These are phyloP conservation scores for Lactifluus volemus DNA, from an alignment of 768 basidiomycete species.

Conservation along the genomic window DNA sequence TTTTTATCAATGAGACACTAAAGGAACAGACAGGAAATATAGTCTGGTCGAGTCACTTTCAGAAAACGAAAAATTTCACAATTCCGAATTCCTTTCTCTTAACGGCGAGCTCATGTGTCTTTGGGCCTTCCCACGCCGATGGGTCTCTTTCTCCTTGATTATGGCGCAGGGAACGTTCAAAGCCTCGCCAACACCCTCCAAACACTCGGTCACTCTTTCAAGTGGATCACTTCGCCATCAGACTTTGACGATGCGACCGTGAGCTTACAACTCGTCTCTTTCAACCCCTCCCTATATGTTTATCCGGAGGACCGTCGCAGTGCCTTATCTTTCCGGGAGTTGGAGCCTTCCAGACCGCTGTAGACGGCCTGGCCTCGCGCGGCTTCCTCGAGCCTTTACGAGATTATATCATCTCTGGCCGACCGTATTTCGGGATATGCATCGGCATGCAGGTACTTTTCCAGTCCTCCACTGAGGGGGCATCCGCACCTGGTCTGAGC, in stretches of 20 bases:
- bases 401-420: constrained; percentile 76
- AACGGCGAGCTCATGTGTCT: neutral
- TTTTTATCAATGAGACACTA: neutral
- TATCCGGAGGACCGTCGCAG: constrained; percentile 35
- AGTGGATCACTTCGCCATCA: constrained; percentile 73
- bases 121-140: constrained; percentile 24
- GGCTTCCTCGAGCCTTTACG: constrained; percentile 76
- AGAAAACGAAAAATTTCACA: neutral
- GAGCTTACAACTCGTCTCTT: constrained; percentile 32
- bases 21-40: too few species aligned
- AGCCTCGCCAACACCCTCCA: constrained; percentile 88
- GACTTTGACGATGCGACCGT: constrained; percentile 90
- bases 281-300: constrained; percentile 12
- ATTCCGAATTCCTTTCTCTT: neutral
- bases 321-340: constrained; percentile 96
- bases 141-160: constrained; percentile 86
- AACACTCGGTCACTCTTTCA: constrained; percentile 76
- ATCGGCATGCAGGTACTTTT: constrained; percentile 98
- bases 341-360: constrained; percentile 85
- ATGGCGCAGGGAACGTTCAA: constrained; percentile 92
- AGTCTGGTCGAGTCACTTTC: neutral
- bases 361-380: constrained; percentile 59
- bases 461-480: constrained; percentile 80
- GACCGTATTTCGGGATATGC: constrained; percentile 96
- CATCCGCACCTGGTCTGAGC: constrained; percentile 59